Base-by-base conservation (phyloP, 2,329 filamentous ascomycete genomes). In the Harringtonia aguacate region DNA sequence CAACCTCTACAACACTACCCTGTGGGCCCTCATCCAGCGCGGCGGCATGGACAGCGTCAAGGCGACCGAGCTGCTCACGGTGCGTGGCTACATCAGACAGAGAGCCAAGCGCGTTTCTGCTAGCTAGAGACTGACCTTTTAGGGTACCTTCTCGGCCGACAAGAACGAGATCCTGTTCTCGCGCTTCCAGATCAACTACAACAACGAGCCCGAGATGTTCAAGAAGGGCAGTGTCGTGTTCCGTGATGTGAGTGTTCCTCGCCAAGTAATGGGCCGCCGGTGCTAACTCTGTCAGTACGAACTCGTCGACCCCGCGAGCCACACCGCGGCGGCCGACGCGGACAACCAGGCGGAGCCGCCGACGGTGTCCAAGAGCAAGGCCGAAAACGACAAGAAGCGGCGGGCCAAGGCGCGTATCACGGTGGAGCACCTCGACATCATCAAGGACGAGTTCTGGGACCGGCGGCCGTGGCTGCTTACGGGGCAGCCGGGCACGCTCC, bases 81-180 rank as follows among this genome's bases (percentile, higher is more conserved):
- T 85, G 59, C 52, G 68, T 55, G n/a, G 12, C 17, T 4, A n/a
- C n/a, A n/a, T n/a, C n/a, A 3, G 8, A 17, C 8, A n/a, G 4
- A 3, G 2, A 27, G 27, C 15, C 17, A 8, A 1, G 8, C n/a
- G 17, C 15, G 10, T 20, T n/a, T n/a, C n/a, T n/a, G n/a, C 22
- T 15, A 12, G 30, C 36, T 51, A n/a, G n/a, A n/a, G n/a, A 43
- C 40, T n/a, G 24, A 10, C 14, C 34, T 30, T 39, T 12, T 39
- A 89, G 84, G 89, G 90, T 4, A 94, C 88, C 0, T 64, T 94
- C 2, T 77, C 89, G 4, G 72, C 79, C 3, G 88, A 97, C 56
- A 98, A 98, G 67, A 92, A 98, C 58, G 92, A 98, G 67, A 94
- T 98, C 18, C 67, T 98, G 14, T 98, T 92, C 61, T 84, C 81